These are phyloP conservation scores for Davidsoniella neocaledoniae DNA, from an alignment of 2,329 filamentous ascomycete genomes.

Conservation along the genomic window DNA sequence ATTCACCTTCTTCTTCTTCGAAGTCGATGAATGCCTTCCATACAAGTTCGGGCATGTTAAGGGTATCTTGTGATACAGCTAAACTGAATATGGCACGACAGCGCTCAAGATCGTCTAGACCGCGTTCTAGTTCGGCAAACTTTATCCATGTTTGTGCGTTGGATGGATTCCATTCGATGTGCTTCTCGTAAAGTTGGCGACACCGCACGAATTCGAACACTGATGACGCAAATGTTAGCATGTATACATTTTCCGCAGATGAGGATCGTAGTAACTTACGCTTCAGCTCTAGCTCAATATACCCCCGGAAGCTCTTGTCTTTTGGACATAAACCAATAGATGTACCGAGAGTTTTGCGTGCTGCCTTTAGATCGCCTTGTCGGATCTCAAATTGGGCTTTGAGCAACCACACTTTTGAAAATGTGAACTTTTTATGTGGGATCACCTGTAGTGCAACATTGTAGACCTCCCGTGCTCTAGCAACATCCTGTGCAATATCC, in stretches of 20 bases:
- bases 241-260: neutral
- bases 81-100: constrained; percentile 85
- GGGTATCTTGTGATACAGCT: constrained; percentile 59
- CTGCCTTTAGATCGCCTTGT: constrained; percentile 61
- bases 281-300: constrained; percentile 82
- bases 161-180: constrained; percentile 76
- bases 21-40: constrained; percentile 99
- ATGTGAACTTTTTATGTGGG: constrained; percentile 93
- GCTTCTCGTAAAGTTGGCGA: constrained; percentile 82
- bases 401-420: constrained; percentile 89
- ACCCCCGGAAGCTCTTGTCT: constrained; percentile 84
- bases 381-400: constrained; percentile 89
- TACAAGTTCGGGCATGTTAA: constrained; percentile 94
- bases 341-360: constrained; percentile 76
- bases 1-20: constrained; percentile 89
- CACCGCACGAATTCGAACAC: constrained; percentile 87
- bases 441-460: constrained; percentile 72
- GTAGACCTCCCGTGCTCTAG: constrained; percentile 78
- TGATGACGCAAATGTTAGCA: neutral
- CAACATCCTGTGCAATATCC: constrained; percentile 60
- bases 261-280: constrained; percentile 15
- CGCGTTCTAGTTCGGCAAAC: constrained; percentile 84
- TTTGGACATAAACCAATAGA: constrained; percentile 93
- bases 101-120: constrained; percentile 76
- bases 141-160: constrained; percentile 94